These are phyloP conservation scores for Talaromyces sp. DNA, from an alignment of 2,329 filamentous ascomycete genomes.

Conservation along the genomic window DNA sequence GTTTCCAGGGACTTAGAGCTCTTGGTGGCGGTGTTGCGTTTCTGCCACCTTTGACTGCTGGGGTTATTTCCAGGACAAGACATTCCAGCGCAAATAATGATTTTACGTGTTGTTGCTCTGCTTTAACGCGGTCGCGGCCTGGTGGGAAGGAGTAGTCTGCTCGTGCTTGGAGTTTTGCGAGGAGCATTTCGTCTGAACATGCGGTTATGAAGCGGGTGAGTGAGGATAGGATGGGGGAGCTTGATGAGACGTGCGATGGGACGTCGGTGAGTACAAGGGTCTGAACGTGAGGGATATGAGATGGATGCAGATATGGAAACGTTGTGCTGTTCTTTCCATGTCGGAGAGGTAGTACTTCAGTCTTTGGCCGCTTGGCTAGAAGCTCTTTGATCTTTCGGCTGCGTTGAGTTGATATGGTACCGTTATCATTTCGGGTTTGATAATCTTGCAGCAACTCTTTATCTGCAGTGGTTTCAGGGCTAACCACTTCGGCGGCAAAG, in stretches of 20 bases:
- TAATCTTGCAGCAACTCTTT: background rate
- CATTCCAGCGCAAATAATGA: constrained; percentile 56
- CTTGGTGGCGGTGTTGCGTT: constrained; percentile 21
- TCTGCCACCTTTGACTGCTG: constrained; percentile 25
- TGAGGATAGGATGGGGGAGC: constrained; percentile 43
- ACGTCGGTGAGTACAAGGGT: constrained; percentile 59
- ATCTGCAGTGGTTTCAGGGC: constrained; percentile 12
- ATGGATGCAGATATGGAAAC: constrained; percentile 51
- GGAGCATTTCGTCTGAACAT: constrained; percentile 55
- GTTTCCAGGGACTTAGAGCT: constrained; percentile 37
- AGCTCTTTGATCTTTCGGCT: constrained; percentile 38
- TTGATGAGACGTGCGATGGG: constrained; percentile 45
- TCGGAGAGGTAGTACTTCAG: constrained; percentile 30
- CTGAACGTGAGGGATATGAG: constrained; percentile 54
- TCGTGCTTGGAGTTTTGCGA: constrained; percentile 54
- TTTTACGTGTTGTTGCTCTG: constrained; percentile 50
- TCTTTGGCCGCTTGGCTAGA: constrained; percentile 39
- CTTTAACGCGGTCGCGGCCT: constrained; percentile 50
- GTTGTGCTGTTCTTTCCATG: constrained; percentile 25
- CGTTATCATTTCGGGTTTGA: background rate
- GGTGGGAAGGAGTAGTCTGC: constrained; percentile 62
- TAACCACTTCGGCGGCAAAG: constrained; percentile 49
- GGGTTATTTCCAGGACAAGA: constrained; percentile 57
- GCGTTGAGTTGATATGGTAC: constrained; percentile 26
- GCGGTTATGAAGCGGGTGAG: constrained; percentile 57